A percentile compares a stretch with the other conserved stretches of the same genome.
These are phyloP conservation scores for Neoboletus subvelutipes DNA, from an alignment of 768 basidiomycete genomes.

Conservation along the genomic window DNA sequence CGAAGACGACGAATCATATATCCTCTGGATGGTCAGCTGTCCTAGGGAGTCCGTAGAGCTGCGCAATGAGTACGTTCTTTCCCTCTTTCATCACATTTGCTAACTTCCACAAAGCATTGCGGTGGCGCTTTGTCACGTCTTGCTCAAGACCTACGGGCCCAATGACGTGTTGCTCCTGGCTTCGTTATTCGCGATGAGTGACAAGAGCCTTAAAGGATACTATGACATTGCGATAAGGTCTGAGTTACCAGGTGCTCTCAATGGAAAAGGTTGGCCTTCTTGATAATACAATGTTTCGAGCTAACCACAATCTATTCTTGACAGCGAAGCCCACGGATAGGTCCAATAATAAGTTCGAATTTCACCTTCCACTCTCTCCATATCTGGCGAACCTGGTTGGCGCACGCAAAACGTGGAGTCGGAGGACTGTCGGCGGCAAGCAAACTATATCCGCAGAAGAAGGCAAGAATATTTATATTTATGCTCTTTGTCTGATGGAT, in stretches of 20 bases:
- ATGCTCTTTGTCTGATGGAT: not conserved
- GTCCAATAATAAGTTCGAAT: not conserved
- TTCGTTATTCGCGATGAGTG: constrained; percentile 4
- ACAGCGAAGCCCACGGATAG: not conserved
- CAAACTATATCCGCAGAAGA: not conserved
- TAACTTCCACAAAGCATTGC: constrained; percentile 6
- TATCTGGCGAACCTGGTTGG: not conserved
- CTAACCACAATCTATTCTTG: not conserved
- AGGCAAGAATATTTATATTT: not conserved
- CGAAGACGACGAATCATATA: not conserved
- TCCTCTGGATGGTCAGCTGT: constrained; percentile 10
- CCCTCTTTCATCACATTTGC: not conserved
- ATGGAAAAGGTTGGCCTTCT: not conserved
- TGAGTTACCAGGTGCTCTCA: not conserved
- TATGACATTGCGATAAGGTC: not conserved
- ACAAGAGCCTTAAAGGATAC: not conserved
- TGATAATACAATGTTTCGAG: not conserved
- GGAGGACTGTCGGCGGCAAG: not conserved
- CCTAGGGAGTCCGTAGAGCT: not conserved
- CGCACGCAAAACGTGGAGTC: not conserved
- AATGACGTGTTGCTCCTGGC: constrained; percentile 15
- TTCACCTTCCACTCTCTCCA: not conserved
- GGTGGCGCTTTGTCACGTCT: constrained; percentile 9
- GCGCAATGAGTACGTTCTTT: constrained; percentile 9
- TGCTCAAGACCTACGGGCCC: constrained; percentile 13